phyloP scores from a whole-genome alignment of 2,329 filamentous ascomycete species.

The Trematosphaeria pertusa region DNA sequence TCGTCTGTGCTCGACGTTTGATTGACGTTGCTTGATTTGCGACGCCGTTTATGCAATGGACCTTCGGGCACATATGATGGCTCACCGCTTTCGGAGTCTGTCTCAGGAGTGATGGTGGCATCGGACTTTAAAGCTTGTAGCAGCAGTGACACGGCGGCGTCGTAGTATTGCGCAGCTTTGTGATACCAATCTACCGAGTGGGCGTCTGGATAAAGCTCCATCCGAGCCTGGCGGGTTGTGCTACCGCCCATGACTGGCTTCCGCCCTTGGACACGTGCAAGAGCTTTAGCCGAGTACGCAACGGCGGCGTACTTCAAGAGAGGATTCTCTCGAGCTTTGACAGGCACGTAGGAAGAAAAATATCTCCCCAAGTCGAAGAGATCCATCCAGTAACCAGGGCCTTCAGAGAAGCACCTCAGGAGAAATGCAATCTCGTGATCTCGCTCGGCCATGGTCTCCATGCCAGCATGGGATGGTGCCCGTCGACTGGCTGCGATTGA shows the following conservation, averaged over 20 bases:
- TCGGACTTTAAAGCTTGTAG: constrained; percentile 46
- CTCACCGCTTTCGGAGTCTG: constrained; percentile 29
- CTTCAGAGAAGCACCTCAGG: constrained; percentile 66
- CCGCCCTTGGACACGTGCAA: constrained; percentile 61
- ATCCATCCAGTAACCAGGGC: constrained; percentile 67
- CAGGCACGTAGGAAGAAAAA: constrained; percentile 66
- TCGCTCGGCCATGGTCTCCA: constrained; percentile 33
- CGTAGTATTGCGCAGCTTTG: constrained; percentile 67
- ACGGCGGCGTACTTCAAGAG: constrained; percentile 63
- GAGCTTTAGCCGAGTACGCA: constrained; percentile 68
- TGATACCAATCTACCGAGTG: constrained; percentile 63
- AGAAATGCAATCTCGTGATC: constrained; percentile 68
- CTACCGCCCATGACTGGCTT: constrained; percentile 60
- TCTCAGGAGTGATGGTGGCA: constrained; percentile 35
- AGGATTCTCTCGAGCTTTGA: constrained; percentile 61
- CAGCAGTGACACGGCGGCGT: constrained; percentile 61
- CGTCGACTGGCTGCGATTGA: constrained; percentile 32
- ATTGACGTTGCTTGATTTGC: constrained; percentile 49
- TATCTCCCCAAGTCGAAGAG: constrained; percentile 64
- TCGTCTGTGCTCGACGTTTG: constrained; percentile 61
- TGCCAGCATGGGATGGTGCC: constrained; percentile 28
- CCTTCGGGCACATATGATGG: constrained; percentile 16
- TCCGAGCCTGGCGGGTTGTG: constrained; percentile 56
- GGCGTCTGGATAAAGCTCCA: constrained; percentile 60
- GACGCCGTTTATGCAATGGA: constrained; percentile 48